Evolutionary conservation across 2,329 filamentous ascomycete genomes (phyloP), one percentile per base, ranked within the genome.

Genomic region (Calycina marina): DNA sequence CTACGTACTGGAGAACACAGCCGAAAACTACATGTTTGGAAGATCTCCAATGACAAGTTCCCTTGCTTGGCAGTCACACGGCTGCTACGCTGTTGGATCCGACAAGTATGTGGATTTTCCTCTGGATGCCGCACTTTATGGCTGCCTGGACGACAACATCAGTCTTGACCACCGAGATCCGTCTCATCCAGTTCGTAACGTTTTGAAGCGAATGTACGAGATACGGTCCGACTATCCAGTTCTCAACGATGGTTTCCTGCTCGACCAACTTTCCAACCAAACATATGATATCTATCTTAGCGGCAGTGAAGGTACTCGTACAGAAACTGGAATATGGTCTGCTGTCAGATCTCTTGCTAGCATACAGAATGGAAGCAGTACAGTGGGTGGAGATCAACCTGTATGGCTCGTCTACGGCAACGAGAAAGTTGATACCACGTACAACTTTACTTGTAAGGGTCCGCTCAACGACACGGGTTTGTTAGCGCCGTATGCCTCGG

Each of bases 11-110:
- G 73, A 78, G 46, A 74, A 68, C 37, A 74, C 72, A 1, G 72
- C 72, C 4, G 56, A 57, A 36, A 76, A 77, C 44, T 78, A 77
- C 45, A 62, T 78, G 25, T 78, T 70, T 46, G 73, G 73, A 13
- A 65, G 73, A 42, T 67, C 72, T 46, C 56, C 73, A 2, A 75
- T 78, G 63, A 65, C 67, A 6, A 62, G 69, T 3, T 60, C 69
- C 2, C 63, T 63, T 3, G 72, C 72, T 2, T 78, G 73, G 72
- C 67, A 72, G 42, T 60, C 63, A 20, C 73, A 78, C 42, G 73
- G 73, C 4, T 78, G 73, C 47, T 77, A 76, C 52, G 55, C 56
- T 10, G 57, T 75, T 4, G 58, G 60, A 12, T 65, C 65, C 18
- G 61, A 60, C 2, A 68, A 74, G 38, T 72, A 74, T 44, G 65